These are phyloP conservation scores for Hemileccinum rubropunctum DNA, from an alignment of 768 basidiomycete species.

Conservation along the genomic window DNA sequence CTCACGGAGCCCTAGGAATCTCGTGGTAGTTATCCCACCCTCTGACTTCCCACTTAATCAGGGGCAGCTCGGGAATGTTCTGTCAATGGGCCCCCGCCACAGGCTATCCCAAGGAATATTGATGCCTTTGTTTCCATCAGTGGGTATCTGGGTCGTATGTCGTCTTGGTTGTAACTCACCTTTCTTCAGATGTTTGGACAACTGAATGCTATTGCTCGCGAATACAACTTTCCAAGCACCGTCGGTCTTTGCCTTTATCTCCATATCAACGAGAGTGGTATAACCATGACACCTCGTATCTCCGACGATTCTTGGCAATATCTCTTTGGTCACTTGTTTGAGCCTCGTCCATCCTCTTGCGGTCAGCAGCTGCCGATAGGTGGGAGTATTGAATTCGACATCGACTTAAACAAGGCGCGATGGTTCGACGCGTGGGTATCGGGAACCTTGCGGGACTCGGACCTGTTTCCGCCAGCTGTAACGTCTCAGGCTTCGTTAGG, in stretches of 20 bases:
- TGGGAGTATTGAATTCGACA: slow-evolving; percentile 84
- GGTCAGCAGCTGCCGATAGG: slow-evolving; percentile 55
- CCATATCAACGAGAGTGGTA: slow-evolving; percentile 55
- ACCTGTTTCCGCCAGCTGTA: slow-evolving; percentile 36
- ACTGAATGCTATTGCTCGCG: slow-evolving; percentile 72
- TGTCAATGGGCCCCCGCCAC: slow-evolving; percentile 55
- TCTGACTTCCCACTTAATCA: slow-evolving; percentile 54
- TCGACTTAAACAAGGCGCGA: slow-evolving; percentile 69
- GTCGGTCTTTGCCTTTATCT: slow-evolving; percentile 78
- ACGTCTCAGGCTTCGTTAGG: slow-evolving; percentile 38
- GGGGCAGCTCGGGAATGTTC: slow-evolving; percentile 54
- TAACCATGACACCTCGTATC: slow-evolving; percentile 62
- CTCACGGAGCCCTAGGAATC: slow-evolving; percentile 44
- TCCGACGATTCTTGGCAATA: slow-evolving; percentile 77
- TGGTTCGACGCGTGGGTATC: slow-evolving; percentile 78
- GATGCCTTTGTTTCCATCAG: slow-evolving; percentile 75
- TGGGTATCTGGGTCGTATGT: slow-evolving; percentile 27
- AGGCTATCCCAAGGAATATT: slow-evolving; percentile 67
- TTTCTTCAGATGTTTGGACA: slow-evolving; percentile 66
- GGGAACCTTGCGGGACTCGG: slow-evolving; percentile 45
- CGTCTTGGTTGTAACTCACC: not conserved
- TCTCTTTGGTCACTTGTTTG: slow-evolving; percentile 64
- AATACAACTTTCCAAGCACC: slow-evolving; percentile 79
- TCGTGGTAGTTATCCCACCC: slow-evolving; percentile 70
- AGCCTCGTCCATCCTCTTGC: slow-evolving; percentile 34